Percentiles rank a stretch among this genome's conserved stretches.
phyloP scores from a whole-genome alignment of 2,329 filamentous ascomycete genomes.

The Phyllosticta ampelicida region DNA sequence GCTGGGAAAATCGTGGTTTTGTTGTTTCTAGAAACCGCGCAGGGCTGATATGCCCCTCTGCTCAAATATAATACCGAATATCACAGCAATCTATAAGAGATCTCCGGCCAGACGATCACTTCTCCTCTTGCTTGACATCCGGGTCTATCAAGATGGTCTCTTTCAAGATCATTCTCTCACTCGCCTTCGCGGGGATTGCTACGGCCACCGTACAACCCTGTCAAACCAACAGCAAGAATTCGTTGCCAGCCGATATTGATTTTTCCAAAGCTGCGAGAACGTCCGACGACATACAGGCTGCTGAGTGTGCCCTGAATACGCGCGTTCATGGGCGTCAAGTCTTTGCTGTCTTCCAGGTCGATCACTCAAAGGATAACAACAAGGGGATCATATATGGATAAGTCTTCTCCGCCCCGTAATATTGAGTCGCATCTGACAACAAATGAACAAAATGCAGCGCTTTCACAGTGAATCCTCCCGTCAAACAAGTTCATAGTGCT shows the following conservation, averaged over 20 bases:
- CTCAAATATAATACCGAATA: too few species aligned
- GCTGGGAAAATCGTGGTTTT: too few species aligned
- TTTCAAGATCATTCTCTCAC: background rate
- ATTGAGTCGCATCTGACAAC: slow-evolving; percentile 29
- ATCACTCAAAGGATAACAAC: slow-evolving; percentile 35
- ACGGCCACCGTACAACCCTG: slow-evolving; percentile 27
- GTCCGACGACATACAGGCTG: slow-evolving; percentile 31
- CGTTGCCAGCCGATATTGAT: slow-evolving; percentile 15
- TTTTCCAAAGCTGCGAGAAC: slow-evolving; percentile 16
- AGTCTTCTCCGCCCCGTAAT: slow-evolving; percentile 22
- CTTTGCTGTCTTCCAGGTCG: slow-evolving; percentile 30
- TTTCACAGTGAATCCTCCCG: too few species aligned
- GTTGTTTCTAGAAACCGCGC: too few species aligned
- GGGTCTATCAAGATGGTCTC: too few species aligned
- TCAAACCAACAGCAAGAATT: slow-evolving; percentile 28
- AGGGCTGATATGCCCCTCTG: too few species aligned
- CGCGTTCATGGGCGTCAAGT: slow-evolving; percentile 26
- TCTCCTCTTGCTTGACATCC: too few species aligned
- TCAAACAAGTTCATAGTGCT: too few species aligned
- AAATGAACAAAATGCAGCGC: background rate
- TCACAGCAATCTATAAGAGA: too few species aligned
- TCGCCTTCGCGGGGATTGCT: slow-evolving; percentile 12
- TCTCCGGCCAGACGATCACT: too few species aligned
- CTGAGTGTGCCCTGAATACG: slow-evolving; percentile 34
- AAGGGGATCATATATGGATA: slow-evolving; percentile 34